phyloP scores from a whole-genome alignment of 495 filamentous ascomycete species.

The Penicillium flavigenum region DNA sequence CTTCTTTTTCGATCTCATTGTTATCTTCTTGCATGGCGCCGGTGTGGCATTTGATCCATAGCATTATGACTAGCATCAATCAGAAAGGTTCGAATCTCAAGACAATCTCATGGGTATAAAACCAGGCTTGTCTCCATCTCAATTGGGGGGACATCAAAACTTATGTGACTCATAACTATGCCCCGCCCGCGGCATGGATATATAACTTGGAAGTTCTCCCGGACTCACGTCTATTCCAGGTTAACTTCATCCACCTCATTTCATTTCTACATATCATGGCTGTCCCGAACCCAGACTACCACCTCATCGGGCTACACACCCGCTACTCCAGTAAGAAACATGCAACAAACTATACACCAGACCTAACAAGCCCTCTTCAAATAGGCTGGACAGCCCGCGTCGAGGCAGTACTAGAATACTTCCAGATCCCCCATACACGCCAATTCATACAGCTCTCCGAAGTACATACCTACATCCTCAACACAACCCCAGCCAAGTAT shows the following conservation, averaged over 20 bases:
- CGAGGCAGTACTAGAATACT: conserved; percentile 39
- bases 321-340: conserved; percentile 35
- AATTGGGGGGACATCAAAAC: background rate
- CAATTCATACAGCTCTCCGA: conserved; percentile 26
- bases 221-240: background rate
- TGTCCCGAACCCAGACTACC: conserved; percentile 22
- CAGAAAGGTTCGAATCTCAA: background rate
- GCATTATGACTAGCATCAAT: conserved; percentile 4
- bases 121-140: background rate
- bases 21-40: conserved; percentile 7
- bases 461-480: conserved; percentile 13
- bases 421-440: conserved; percentile 32
- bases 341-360: background rate
- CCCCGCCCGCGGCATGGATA: no score
- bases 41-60: conserved; percentile 2
- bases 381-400: conserved; percentile 42
- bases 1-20: background rate
- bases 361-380: conserved; percentile 5
- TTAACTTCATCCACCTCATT: background rate
- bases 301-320: conserved; percentile 34
- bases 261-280: background rate
- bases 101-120: background rate
- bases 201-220: no score
- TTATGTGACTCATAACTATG: no score
- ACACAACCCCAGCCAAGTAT: background rate